Base-by-base conservation (phyloP, 2,329 filamentous ascomycete genomes). In the Chaetomiaceae sp. region DNA sequence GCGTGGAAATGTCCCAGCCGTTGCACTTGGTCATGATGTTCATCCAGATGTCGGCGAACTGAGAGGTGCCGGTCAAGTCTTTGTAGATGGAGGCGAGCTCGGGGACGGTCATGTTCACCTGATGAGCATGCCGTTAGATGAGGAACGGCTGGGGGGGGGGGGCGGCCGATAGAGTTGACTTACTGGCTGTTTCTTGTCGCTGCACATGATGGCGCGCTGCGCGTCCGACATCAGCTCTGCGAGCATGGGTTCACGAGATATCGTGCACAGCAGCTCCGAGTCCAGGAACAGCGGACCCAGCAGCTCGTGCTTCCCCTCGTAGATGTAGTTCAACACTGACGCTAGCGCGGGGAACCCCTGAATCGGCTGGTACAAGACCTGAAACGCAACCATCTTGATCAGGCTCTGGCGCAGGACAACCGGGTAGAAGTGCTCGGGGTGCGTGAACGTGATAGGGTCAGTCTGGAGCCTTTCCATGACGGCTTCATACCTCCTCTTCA, bases 1-100 rank as follows among this genome's bases (percentile, higher is more conserved):
- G 63, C 21, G 29, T 46, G 56, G 27, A 42, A 18, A 62, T 47
- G 34, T 59, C 51, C 61, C 61, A 62, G 16, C 55, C 57, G 46
- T 60, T 61, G 59, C 61, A 62, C 45, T 54, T 27, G 7, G 59
- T 40, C 58, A 59, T 56, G 4, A 61, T 10, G 23, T n/a, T 62
- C 61, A 63, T 62, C 69, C 65, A 61, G 10, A 71, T 62, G 44
- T 71, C 71, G 9, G 67, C 68, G 53, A 72, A 72, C 21, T 61
- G 64, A 1, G 69, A 69, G 25, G 60, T 60, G 0, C 59, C 45
- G 25, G 66, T 61, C 61, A 69, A 62, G 30, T 61, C 51, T 45
- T 68, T 58, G 46, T 65, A 69, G n/a, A 55, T 58, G 8, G 54
- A 36, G 13, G 64, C 54, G 21, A 71, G 61, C 8, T 62, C 62